Base-by-base conservation (phyloP, 2,329 filamentous ascomycete genomes). In the Penicillium polonicum region DNA sequence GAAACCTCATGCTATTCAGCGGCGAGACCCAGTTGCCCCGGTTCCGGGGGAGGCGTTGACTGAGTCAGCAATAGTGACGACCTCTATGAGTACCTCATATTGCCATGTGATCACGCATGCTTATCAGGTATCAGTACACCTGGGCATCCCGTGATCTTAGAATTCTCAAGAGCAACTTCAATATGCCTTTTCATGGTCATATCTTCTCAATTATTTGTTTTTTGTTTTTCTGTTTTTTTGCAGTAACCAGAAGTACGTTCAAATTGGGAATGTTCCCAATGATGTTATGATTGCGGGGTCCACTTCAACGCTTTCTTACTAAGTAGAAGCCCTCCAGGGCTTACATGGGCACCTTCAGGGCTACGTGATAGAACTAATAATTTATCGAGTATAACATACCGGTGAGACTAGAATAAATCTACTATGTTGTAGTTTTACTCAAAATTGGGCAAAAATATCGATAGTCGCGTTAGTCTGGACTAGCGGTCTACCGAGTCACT, bases 201-300 rank as follows among this genome's bases (percentile, higher is more conserved):
- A 31, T 17, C 19, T 9, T 48, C 42, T 27, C 10, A 48, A 38
- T 4, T 6, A 5, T 10, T 21, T 17, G 19, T 7, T 12, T 31
- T 12, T 31, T 10, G 2, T 5, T 31, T 12, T 31, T 10, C 1
- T 4, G 10, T 7, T 4, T 5, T 31, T 29, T 35, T 23, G 19
- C 29, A 33, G 8, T 17, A 35, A 48, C 7, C 17, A 46, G 29
- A 35, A 12, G 44, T 21, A 46, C 19, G 10, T 17, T 8, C 13
- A 17, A 33, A 8, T 23, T 48, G 19, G 33, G 10, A n/a, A 17
- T 36, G 46, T 19, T 12, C 7, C 2, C 5, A 21, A 19, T 49
- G 52, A 41, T 49, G 43, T 54, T 55, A 33, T 43, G 54, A 51
- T 55, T 58, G 58, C 55, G 58, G 58, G 58, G 55, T 39, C 42